Evolutionary conservation across 108 stramenopile genomes (phyloP), one percentile per base, ranked within the genome.

Genomic region (Cyclotella atomus): DNA sequence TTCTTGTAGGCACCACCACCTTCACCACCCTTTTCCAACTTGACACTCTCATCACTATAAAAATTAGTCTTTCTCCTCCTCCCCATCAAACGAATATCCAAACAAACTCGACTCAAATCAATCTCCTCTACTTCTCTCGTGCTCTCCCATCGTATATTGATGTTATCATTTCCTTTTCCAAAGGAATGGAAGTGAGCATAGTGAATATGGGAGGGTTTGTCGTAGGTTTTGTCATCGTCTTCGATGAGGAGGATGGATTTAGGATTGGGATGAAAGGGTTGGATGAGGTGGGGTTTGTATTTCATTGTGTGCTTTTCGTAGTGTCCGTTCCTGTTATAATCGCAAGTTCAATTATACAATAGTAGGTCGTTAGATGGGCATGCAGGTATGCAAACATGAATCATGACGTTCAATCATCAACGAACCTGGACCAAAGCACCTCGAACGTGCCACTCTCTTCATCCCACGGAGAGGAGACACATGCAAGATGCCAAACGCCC

Each of bases 101-200:
- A 2, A n/a, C 56, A 57, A 57, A 57, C 29, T 7, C 56, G 56
- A 3, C 29, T 32, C 29, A 57, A n/a, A 30, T 57, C 56, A 29
- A 57, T 32, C 15, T 32, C 29, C 12, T 57, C 56, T 14, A 49
- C 47, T n/a, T 57, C 14, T 32, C 29, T 10, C 10, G 10, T 30
- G 29, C 10, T 24, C 24, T 30, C 56, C 56, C 56, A 57, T 32
- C 29, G 28, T 10, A 57, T 57, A 10, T 4, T 32, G 12, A 57
- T 57, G 10, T 57, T 57, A 15, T 2, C 15, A 57, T 28, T 28
- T 0, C 32, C 30, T 30, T 32, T n/a, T n/a, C 29, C 29, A 57
- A 57, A 17, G 14, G 12, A 57, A 32, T 57, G 17, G 32, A 32
- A 57, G 12, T 32, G 1, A 10, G 56, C 56, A 28, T 15, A 32